phyloP scores from a whole-genome alignment of 208 protist species.

The Leptomonas pyrrhocoris region DNA sequence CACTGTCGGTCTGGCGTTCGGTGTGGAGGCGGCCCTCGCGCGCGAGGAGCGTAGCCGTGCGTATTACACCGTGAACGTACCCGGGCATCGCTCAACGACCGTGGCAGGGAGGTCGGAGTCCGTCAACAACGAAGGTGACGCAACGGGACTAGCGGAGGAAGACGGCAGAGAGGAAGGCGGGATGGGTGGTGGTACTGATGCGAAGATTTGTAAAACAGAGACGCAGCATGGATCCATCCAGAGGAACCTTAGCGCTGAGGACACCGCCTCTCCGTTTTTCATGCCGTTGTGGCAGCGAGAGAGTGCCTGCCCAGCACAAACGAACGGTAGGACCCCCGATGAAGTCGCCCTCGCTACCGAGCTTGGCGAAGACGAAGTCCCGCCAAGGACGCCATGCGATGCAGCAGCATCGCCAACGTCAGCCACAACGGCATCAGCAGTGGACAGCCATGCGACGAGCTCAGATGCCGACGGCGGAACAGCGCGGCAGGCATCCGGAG shows the following conservation, averaged over 20 bases:
- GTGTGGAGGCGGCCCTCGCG: conserved; percentile 22
- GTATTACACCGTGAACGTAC: conserved; percentile 41
- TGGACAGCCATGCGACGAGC: too few species aligned
- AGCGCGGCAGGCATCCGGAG: too few species aligned
- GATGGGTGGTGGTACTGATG: neutral
- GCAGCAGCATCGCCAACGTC: neutral
- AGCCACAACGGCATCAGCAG: neutral
- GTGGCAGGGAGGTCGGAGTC: neutral
- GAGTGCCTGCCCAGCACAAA: too few species aligned
- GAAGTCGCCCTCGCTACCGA: conserved; percentile 5
- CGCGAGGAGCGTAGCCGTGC: conserved; percentile 31
- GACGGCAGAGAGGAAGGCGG: neutral
- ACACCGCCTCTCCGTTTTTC: neutral
- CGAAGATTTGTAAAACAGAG: too few species aligned
- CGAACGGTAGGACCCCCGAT: neutral
- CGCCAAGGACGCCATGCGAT: neutral
- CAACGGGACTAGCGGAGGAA: neutral
- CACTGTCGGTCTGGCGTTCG: conserved; percentile 39
- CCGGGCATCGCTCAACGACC: neutral
- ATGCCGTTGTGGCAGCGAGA: neutral
- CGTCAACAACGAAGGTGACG: neutral
- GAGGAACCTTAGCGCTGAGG: too few species aligned
- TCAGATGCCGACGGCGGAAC: too few species aligned
- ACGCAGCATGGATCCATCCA: too few species aligned
- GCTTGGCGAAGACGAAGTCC: neutral